Percentiles rank a stretch among this genome's conserved stretches.
Conservation (phyloP, 2,329 filamentous ascomycete species). For the Ophiostoma tasmaniense region DNA sequence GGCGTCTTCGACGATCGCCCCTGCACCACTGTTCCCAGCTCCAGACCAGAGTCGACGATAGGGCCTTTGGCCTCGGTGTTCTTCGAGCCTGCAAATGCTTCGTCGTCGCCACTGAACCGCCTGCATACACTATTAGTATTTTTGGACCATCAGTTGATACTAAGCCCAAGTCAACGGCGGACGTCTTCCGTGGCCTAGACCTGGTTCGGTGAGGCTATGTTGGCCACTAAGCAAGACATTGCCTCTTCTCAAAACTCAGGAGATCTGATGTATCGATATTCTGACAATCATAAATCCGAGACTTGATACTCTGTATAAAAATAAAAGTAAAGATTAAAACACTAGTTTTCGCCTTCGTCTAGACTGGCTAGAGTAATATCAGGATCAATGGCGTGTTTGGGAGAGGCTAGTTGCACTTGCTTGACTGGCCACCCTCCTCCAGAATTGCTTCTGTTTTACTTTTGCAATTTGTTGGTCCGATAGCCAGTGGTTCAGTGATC, state of each 20-base stretch:
- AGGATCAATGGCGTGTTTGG: background rate
- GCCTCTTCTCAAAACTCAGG: background rate
- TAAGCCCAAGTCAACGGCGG: background rate
- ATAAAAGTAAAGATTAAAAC: background rate
- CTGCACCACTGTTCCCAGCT: constrained; percentile 20
- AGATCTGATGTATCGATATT: background rate
- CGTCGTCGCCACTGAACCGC: constrained; percentile 24
- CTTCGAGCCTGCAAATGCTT: constrained; percentile 17
- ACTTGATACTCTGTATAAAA: background rate
- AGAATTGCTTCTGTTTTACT: background rate
- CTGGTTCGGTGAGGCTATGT: background rate
- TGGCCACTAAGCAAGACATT: constrained; percentile 2
- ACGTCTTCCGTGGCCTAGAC: background rate
- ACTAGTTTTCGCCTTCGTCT: background rate
- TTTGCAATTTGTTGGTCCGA: background rate
- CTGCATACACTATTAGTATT: constrained; percentile 9
- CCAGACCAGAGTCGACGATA: constrained; percentile 19
- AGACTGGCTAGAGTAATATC: background rate
- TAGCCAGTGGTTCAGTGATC: background rate
- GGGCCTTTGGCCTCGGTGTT: constrained; percentile 6
- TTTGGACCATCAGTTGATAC: too few species aligned
- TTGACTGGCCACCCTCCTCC: background rate
- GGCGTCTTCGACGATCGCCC: constrained; percentile 6
- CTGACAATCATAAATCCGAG: background rate
- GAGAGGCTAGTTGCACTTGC: background rate